Percentiles rank a stretch among this genome's conserved stretches.
Conservation (phyloP, 2,329 filamentous ascomycete genomes). For the Eutypella sp. region DNA sequence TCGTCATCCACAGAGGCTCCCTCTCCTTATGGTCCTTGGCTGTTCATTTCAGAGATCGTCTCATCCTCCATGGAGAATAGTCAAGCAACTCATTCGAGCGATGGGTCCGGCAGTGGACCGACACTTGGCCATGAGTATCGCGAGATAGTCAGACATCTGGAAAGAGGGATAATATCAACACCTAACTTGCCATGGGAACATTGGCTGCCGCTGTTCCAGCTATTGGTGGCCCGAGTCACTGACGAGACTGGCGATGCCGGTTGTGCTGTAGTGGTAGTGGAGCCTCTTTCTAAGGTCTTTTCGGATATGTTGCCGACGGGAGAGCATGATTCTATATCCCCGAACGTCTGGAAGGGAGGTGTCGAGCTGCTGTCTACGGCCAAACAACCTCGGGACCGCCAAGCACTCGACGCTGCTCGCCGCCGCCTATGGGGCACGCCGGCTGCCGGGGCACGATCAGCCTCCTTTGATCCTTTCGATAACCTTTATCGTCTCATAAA, state of each 20-base stretch:
- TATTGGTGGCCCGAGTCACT: conserved; percentile 51
- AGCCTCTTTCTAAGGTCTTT: conserved; percentile 60
- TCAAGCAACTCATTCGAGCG: conserved; percentile 32
- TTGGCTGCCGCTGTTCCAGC: conserved; percentile 53
- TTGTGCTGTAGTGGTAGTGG: conserved; percentile 61
- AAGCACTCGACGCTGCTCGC: conserved; percentile 60
- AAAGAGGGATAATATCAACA: conserved; percentile 50
- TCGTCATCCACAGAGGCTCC: conserved; percentile 40
- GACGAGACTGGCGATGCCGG: conserved; percentile 64
- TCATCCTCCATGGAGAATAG: conserved; percentile 36
- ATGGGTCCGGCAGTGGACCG: conserved; percentile 35
- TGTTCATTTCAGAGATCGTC: conserved; percentile 44
- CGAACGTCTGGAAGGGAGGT: conserved; percentile 30
- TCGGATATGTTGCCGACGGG: conserved; percentile 29
- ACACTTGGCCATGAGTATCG: conserved; percentile 65
- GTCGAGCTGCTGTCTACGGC: conserved; percentile 42
- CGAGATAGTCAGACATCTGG: conserved; percentile 62
- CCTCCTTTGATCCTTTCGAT: conserved; percentile 58
- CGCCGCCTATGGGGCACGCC: conserved; percentile 61
- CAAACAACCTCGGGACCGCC: conserved; percentile 53
- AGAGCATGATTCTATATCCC: conserved; percentile 9
- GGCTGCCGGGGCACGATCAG: conserved; percentile 32
- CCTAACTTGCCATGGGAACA: conserved; percentile 40
- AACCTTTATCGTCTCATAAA: conserved; percentile 59
- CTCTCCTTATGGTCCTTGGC: conserved; percentile 46